Base-by-base conservation (phyloP, 2,329 filamentous ascomycete genomes). In the Nemania sp. region DNA sequence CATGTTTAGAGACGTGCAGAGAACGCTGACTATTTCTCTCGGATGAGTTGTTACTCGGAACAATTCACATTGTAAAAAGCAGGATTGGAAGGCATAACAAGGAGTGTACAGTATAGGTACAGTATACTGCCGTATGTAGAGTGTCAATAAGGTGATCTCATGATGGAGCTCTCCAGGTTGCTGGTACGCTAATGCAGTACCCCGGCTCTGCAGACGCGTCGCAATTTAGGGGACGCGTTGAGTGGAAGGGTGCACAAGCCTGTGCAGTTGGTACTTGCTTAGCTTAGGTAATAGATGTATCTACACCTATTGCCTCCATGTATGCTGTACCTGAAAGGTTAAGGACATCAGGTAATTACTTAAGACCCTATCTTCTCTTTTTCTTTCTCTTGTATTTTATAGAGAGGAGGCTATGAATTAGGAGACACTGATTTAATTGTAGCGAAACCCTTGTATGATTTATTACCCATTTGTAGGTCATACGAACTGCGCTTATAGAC, bases 1-100 rank as follows among this genome's bases (percentile, higher is more conserved):
- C 81, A 83, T 83, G 10, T 35, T 52, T 70, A 63, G 41, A 35
- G 35, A 45, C 35, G 27, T 56, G 35, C 35, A 20, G 29, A 15
- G 45, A 56, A 60, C 61, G 45, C 26, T 26, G 64, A 57, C 26
- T 58, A 18, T 43, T 45, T 38, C 26, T 6, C 53, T 69, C 45
- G n/a, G 24, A 15, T 22, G 35, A 20, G 22, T 41, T 54, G 29
- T 29, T 56, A 18, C 32, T 56, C 13, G 27, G 27, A 45, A 32
- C 35, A 56, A 56, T 66, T 69, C 51, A 62, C 66, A 64, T 69
- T 51, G 59, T 60, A 22, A 51, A 7, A 15, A 54, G 51, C n/a
- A 52, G 10, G 2, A 51, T 41, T 41, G 24, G 22, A 15, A 53
- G 10, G n/a, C 43, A 32, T 22, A 38, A 45, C 29, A 8, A 29